A percentile compares a stretch with the other conserved stretches of the same genome.
Conservation (phyloP, 2,329 filamentous ascomycete genomes). For the Fusarium abutilonis region DNA sequence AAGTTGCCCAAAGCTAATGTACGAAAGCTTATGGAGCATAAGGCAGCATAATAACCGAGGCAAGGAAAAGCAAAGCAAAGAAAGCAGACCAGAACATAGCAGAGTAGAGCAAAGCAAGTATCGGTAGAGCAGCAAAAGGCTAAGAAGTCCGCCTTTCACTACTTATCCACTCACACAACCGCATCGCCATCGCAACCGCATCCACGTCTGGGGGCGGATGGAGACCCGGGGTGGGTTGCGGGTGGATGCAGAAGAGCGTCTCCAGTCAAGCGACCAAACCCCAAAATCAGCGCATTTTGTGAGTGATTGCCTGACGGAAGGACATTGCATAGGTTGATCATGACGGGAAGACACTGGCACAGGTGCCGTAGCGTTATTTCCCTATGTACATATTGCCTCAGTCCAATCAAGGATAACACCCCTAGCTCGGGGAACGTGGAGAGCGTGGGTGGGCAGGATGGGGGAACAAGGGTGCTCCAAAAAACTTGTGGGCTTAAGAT, state of each 20-base stretch:
- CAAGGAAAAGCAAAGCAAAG: constrained; percentile 8
- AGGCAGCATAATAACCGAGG: constrained; percentile 11
- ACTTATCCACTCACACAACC: constrained; percentile 24
- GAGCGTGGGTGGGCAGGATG: constrained; percentile 25
- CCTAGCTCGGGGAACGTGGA: constrained; percentile 27
- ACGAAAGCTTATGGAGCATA: constrained; percentile 17
- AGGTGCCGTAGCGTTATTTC: not conserved
- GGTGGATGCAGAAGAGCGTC: constrained; percentile 6
- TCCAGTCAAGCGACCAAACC: constrained; percentile 14
- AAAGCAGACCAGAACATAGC: not conserved
- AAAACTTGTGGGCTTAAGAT: constrained; percentile 14
- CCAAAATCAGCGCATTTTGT: constrained; percentile 42
- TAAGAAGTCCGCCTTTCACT: constrained; percentile 15
- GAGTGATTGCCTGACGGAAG: constrained; percentile 41
- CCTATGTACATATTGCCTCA: constrained; percentile 26
- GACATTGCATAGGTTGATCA: constrained; percentile 18
- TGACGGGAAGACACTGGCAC: constrained; percentile 20
- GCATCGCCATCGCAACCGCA: constrained; percentile 34
- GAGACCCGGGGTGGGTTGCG: constrained; percentile 40
- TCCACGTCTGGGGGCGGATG: constrained; percentile 42
- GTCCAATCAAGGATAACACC: constrained; percentile 16
- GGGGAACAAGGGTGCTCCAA: constrained; percentile 33
- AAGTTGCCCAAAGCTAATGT: constrained; percentile 11
- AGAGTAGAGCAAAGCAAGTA: not conserved
- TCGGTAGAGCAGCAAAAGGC: constrained; percentile 6